Percentiles rank a stretch among this genome's conserved stretches.
These are phyloP conservation scores for Papiliotrema terrestris DNA, from an alignment of 1,284 basidiomycete species.

Conservation along the genomic window DNA sequence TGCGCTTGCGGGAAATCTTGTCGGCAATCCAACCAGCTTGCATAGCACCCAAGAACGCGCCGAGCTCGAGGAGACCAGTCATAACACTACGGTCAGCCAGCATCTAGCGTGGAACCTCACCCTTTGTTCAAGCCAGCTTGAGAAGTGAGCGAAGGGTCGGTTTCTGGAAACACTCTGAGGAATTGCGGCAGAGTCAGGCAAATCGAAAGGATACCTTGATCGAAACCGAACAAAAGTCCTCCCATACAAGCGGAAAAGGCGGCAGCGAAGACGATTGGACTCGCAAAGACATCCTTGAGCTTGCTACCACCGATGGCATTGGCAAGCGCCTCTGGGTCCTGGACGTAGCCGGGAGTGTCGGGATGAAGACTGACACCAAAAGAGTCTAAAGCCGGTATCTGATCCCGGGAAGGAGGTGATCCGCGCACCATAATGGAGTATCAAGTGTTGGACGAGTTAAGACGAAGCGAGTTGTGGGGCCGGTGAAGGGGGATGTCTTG, in stretches of 20 bases:
- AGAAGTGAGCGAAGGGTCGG: constrained; percentile 15
- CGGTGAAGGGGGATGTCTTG: too few relatives aligned
- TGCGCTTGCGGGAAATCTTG: constrained; percentile 22
- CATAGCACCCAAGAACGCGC: constrained; percentile 35
- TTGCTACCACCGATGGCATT: too few relatives aligned
- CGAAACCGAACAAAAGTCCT: constrained; percentile 10
- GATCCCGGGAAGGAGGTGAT: too few relatives aligned
- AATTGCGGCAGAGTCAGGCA: constrained; percentile 36
- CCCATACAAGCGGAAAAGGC: constrained; percentile 19
- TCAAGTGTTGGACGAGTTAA: too few relatives aligned
- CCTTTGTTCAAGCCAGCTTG: constrained; percentile 24
- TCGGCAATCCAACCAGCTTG: constrained; percentile 30
- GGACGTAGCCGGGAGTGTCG: too few relatives aligned
- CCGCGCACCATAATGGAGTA: too few relatives aligned
- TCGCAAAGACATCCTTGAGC: constrained; percentile 17
- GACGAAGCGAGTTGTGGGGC: too few relatives aligned
- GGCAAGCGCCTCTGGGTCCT: too few relatives aligned
- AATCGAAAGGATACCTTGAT: constrained; percentile 38
- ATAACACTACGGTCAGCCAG: too few relatives aligned
- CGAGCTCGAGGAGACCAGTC: constrained; percentile 38
- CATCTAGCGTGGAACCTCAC: too few relatives aligned
- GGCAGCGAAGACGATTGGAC: constrained; percentile 11
- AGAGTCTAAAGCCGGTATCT: too few relatives aligned
- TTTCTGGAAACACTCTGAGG: constrained; percentile 26
- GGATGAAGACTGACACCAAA: too few relatives aligned